Conservation (phyloP, 23 red algal species). For the Pyropia haitanensis region DNA sequence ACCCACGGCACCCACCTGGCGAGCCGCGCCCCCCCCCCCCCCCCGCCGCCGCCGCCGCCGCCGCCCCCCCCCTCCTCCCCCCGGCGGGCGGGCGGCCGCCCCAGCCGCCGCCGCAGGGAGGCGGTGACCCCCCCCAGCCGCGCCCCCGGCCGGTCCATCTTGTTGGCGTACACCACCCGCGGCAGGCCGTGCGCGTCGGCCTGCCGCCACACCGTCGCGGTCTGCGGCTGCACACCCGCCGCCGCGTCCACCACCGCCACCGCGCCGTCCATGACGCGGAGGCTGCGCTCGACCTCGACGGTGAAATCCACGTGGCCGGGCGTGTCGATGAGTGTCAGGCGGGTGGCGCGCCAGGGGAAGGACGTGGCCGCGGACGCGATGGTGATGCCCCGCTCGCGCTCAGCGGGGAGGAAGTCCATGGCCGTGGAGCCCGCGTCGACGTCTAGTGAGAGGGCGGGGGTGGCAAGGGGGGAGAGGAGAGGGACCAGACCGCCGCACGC, state of each 20-base stretch:
- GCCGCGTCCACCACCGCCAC: conserved; percentile 85
- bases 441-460: conserved; percentile 11
- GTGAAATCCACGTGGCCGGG: conserved; percentile 99
- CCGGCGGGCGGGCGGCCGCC: too few species aligned
- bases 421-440: conserved; percentile 80
- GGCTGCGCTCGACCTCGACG: conserved; percentile 83
- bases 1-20: too few species aligned
- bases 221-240: conserved; percentile 92
- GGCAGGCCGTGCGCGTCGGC: conserved; percentile 63
- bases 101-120: neutral
- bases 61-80: too few species aligned
- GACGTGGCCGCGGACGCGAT: conserved; percentile 69
- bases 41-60: too few species aligned
- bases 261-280: conserved; percentile 83
- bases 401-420: conserved; percentile 74
- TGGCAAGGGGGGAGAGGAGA: too few species aligned
- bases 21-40: too few species aligned
- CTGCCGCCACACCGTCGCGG: conserved; percentile 90
- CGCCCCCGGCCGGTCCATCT: conserved; percentile 87
- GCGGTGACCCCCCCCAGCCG: neutral
- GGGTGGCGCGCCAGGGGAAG: conserved; percentile 51
- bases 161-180: conserved; percentile 81
- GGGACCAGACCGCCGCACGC: too few species aligned
- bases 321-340: conserved; percentile 85
- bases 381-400: conserved; percentile 94